phyloP scores from a whole-genome alignment of 805 yeast genomes.

The Saturnispora diversa region DNA sequence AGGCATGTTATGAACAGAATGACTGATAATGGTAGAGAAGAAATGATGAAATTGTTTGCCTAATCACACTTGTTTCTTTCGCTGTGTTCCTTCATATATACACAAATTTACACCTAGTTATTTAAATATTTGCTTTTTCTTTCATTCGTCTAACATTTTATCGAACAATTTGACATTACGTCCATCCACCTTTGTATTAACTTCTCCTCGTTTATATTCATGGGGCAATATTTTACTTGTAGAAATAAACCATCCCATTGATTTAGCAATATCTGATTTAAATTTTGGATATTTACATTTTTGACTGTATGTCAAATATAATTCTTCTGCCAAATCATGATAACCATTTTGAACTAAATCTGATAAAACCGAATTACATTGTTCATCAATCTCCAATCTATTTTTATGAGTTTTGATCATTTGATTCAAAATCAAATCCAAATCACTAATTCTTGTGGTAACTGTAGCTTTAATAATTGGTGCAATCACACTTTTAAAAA shows the following conservation, averaged over 20 bases:
- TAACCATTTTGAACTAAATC: constrained; percentile 9
- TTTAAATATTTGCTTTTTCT: too few species aligned
- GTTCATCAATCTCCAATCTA: constrained; percentile 6
- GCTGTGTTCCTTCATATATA: constrained; percentile 1
- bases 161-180: constrained; percentile 18
- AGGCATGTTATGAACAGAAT: constrained; percentile 12
- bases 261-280: constrained; percentile 4
- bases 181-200: constrained; percentile 16
- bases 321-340: constrained; percentile 13
- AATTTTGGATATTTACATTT: constrained; percentile 7
- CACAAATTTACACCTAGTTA: background rate
- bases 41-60: constrained; percentile 14
- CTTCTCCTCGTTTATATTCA: constrained; percentile 9
- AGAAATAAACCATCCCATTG: constrained; percentile 7
- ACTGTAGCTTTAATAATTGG: constrained; percentile 9
- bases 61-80: background rate
- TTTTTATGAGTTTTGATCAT: constrained; percentile 4
- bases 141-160: constrained; percentile 9
- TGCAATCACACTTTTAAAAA: constrained; percentile 6
- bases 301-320: constrained; percentile 11
- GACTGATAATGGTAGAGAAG: constrained; percentile 14
- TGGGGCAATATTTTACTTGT: background rate
- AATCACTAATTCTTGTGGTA: constrained; percentile 10
- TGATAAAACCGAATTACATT: constrained; percentile 9
- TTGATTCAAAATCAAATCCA: constrained; percentile 11